Base-by-base conservation (phyloP, 352 stramenopile genomes). In the Globisporangium alternatum region DNA sequence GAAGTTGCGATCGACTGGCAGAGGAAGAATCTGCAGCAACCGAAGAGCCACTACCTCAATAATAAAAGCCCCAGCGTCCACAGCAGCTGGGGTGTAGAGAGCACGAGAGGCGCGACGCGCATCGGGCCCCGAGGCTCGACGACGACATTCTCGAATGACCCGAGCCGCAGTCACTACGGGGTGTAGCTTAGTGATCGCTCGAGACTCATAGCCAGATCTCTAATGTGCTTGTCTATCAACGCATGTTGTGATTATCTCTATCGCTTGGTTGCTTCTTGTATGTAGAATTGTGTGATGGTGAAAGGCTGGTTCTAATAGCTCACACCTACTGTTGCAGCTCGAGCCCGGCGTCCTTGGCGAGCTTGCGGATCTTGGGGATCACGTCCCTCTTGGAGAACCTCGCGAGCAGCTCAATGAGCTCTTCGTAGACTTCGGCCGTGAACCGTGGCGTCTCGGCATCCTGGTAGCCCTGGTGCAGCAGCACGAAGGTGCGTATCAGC, bases 401-500 rank as follows among this genome's bases (percentile, higher is more conserved):
- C 19, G 65, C 64, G 28, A 90, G 64, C n/a, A 83, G 47, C 2
- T 67, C 67, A 43, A 78, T 72, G 45, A 92, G 49, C 21, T 83
- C 78, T 56, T 85, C 71, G 59, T 92, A 92, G 48, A 90, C 57
- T 30, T 86, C 76, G 10, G 55, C 31, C 7, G 80, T 67, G 64
- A 91, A 91, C 1, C 75, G 77, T 12, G 79, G 68, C 15, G 7
- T 25, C 7, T 67, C 43, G 49, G 15, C 28, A 5, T 68, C 60
- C 53, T 74, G 65, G 8, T 39, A 17, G 4, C 76, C 83, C 52
- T 89, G 77, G 56, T 93, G 85, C 41, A 93, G 68, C 43, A 93
- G 47, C n/a, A 75, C 53, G 39, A 93, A 93, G 2, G 79, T 89
- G 5, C 66, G 76, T 21, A 88, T 44, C 49, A 90, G 79, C 75